Conservation (phyloP, 2,329 filamentous ascomycete species). For the Phyllosticta capitalensis region DNA sequence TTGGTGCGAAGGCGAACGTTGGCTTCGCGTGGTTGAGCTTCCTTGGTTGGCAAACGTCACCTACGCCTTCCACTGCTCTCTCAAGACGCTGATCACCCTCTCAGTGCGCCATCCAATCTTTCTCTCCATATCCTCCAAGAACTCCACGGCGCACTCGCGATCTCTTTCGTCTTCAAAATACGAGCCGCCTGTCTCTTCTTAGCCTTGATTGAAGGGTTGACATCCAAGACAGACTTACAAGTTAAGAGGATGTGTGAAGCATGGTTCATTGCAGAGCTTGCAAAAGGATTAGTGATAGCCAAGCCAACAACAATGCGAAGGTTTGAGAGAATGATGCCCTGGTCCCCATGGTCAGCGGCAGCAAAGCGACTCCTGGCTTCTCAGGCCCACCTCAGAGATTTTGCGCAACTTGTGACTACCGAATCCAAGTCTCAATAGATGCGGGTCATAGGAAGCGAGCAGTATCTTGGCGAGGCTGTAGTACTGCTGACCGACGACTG, state of each 20-base stretch:
- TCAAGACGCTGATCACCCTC: conserved; percentile 6
- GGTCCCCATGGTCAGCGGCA: background rate
- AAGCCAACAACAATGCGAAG: conserved; percentile 2
- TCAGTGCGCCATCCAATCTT: conserved; percentile 7
- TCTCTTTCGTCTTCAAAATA: conserved; percentile 5
- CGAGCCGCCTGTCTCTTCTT: conserved; percentile 2
- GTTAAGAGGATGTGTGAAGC: conserved; percentile 8
- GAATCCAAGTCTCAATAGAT: conserved; percentile 2
- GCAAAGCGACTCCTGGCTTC: too few relatives aligned
- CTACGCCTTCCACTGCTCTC: conserved; percentile 2
- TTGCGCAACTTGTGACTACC: conserved; percentile 4
- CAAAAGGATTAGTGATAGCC: conserved; percentile 1
- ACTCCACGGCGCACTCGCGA: conserved; percentile 5
- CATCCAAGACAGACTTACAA: background rate
- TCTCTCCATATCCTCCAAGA: background rate
- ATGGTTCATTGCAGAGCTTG: conserved; percentile 4
- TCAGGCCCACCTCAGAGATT: background rate
- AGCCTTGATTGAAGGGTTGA: background rate
- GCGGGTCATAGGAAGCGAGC: conserved; percentile 5
- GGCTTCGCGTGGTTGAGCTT: too few relatives aligned
- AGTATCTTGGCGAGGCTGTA: conserved; percentile 6
- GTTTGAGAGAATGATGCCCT: conserved; percentile 2
- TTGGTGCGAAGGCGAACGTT: too few relatives aligned
- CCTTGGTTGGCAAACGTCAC: too few relatives aligned
- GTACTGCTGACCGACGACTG: conserved; percentile 7